Conservation (phyloP, 2,329 filamentous ascomycete species). For the Cercospora sojina region DNA sequence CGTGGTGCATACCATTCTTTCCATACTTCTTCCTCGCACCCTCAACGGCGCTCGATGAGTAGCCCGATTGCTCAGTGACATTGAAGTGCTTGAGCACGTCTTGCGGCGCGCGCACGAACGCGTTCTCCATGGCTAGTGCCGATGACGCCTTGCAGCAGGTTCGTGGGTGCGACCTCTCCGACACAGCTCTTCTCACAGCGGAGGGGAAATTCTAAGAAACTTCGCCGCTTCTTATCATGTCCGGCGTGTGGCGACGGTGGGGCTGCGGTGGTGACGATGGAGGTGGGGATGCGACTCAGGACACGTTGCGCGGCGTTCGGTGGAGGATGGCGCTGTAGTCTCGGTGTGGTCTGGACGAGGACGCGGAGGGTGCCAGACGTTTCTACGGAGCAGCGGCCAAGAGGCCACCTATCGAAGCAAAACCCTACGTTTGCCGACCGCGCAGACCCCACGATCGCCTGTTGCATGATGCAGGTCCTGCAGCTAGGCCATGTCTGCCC, state of each 20-base stretch:
- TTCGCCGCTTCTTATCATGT: conserved; percentile 1
- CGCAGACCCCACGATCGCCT: conserved; percentile 1
- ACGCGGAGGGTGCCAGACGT: neutral
- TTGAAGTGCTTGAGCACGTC: conserved; percentile 41
- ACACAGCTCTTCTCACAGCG: neutral
- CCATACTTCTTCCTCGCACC: conserved; percentile 39
- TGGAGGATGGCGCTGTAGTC: neutral
- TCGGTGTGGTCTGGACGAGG: neutral
- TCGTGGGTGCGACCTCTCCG: neutral
- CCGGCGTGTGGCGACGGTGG: neutral
- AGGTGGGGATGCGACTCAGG: neutral
- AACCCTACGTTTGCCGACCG: neutral
- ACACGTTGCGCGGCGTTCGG: neutral
- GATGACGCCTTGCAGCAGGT: conserved; percentile 7
- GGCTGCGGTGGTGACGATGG: neutral
- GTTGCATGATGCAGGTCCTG: conserved; percentile 1
- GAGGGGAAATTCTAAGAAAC: neutral
- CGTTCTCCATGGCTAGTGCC: conserved; percentile 38
- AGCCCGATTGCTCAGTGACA: conserved; percentile 37
- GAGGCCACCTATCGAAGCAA: conserved; percentile 6
- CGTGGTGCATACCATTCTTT: conserved; percentile 36
- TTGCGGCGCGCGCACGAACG: conserved; percentile 36
- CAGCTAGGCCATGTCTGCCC: neutral
- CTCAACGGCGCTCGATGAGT: conserved; percentile 35
- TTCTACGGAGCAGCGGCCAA: neutral